Evolutionary conservation across 495 filamentous ascomycete genomes (phyloP), one percentile per base, ranked within the genome.

Genomic region (Penicillium coffeae): DNA sequence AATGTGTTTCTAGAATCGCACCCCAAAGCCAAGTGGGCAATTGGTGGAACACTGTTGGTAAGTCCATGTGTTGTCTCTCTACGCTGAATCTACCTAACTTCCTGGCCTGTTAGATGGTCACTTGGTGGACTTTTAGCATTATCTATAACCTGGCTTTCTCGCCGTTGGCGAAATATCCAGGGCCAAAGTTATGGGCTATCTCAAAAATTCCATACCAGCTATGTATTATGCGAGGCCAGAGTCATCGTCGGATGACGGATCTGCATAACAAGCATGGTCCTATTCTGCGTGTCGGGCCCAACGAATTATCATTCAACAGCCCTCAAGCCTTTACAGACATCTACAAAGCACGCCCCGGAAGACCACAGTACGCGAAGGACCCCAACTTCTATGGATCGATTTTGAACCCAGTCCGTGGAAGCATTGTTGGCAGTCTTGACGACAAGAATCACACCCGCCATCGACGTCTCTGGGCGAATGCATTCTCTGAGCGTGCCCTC

Each of bases 211-310:
- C 22, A 3, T 32, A 16, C 3, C 12, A 13, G 3, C 8, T 27
- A 14, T 3, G 22, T 25, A 43, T 43, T 10, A 0, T 43, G 13
- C 3, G 21, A 6, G 40, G 40, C 4, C 21, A 8, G 33, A 43
- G 22, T 32, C 40, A 43, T 16, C n/a, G 3, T 1, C 15, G 12
- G 1, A 32, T 43, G 25, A 8, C 33, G 40, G 22, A 7, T 30
- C n/a, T 43, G 14, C 40, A 43, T 14, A 32, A 43, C 2, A 43
- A 43, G 13, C 14, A 43, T 32, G 40, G 40, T 8, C n/a, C 40
- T 1, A 25, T 43, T 12, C 21, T 43, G 14, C 21, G 40, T 1
- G 21, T 43, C 21, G 40, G 40, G 8, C 40, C 40, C 19, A 16
- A 32, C n/a, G 22, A 43, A 14, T 21, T 43, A 32, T 30, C 40